Evolutionary conservation across 495 filamentous ascomycete genomes (phyloP), one percentile per base, ranked within the genome.

Genomic region (Trichodelitschia bisporula): DNA sequence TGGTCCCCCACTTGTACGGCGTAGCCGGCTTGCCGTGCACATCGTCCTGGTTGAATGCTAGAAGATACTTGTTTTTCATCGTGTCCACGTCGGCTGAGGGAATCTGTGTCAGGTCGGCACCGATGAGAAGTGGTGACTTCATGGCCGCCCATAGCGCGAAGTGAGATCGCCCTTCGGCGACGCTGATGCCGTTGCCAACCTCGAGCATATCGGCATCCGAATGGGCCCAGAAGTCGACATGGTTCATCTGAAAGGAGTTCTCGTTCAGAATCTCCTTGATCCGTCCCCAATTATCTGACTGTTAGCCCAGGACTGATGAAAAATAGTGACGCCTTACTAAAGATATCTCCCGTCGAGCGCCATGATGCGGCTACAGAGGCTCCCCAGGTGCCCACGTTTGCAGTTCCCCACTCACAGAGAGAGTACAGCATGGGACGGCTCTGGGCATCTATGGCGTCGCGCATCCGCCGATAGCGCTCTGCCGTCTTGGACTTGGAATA

Each of bases 191-290:
- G 38, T 72, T 74, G 5, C 70, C 69, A 18, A 76, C 55, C 38
- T 76, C 72, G 0, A 76, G 56, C 70, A 74, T 74, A 40, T 77
- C 72, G 3, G 60, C 47, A 37, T 77, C 70, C 4, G 64, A 61
- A 31, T 57, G 53, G 18, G 57, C 62, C 47, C 54, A 64, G 47
- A 64, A 66, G 16, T 58, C 45, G 15, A 50, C 57, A 15, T 51
- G 47, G 35, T 58, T 51, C 24, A 59, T 37, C 15, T 51, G 40
- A 42, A 65, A 68, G 25, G 48, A 46, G 30, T 55, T 57, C 38
- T 58, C 49, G 43, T 64, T 64, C 2, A 69, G 40, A n/a, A 62
- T 52, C 20, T 56, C 50, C 36, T 61, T 38, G 29, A 65, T 54
- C 12, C 55, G 51, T 11, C 28, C 20, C 57, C 56, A 60, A 11